These are phyloP conservation scores for Arabidopsis lyrata DNA, from an alignment of 441 rosid genomes.

Conservation along the genomic window DNA sequence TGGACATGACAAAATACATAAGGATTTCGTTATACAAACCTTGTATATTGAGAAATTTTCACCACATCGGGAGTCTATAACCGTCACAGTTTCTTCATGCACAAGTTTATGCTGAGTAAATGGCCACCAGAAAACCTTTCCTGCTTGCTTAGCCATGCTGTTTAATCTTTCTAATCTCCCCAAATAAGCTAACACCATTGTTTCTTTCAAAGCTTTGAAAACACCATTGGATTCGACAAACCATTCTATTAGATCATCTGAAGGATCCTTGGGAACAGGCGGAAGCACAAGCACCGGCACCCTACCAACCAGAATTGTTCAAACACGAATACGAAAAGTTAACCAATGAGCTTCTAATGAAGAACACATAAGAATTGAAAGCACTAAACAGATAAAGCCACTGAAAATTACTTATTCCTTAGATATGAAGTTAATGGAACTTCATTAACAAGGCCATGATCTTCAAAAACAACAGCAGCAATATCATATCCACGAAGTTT, in stretches of 20 bases:
- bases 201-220: conserved; percentile 64
- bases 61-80: conserved; percentile 92
- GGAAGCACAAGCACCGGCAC: conserved; percentile 92
- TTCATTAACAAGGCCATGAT: conserved; percentile 88
- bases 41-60: conserved; percentile 87
- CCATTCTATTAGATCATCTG: conserved; percentile 87
- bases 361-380: not conserved
- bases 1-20: conserved; percentile 1
- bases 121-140: conserved; percentile 92
- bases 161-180: conserved; percentile 67
- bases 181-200: conserved; percentile 62
- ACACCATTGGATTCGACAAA: conserved; percentile 61
- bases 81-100: conserved; percentile 66
- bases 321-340: conserved; percentile 30
- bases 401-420: conserved; percentile 64
- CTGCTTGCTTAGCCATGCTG: conserved; percentile 78
- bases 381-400: conserved; percentile 14
- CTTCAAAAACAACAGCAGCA: conserved; percentile 78
- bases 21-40: conserved; percentile 51
- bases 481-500: conserved; percentile 81
- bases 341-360: not conserved
- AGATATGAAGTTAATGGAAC: conserved; percentile 72
- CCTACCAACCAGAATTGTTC: conserved; percentile 47
- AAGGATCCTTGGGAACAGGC: conserved; percentile 72
- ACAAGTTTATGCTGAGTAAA: conserved; percentile 93